Evolutionary conservation across 306 rosid species (phyloP), one percentile per base, ranked within the genome.

Genomic region (Sicyos baderoa): DNA sequence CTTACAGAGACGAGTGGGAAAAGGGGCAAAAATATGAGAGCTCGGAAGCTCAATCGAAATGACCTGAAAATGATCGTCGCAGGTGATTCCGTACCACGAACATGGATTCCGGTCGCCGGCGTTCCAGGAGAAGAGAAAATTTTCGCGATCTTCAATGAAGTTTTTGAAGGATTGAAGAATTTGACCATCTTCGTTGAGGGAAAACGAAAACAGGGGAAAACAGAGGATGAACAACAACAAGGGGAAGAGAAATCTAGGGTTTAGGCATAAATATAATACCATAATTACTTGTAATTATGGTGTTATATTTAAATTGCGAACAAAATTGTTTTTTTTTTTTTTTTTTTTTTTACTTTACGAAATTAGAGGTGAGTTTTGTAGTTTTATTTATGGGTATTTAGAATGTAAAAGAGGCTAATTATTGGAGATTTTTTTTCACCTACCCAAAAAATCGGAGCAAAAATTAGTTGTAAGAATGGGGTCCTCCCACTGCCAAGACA

Each of bases 181-280:
- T 10, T 74, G 76, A 21, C 89, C 95, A 6, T 92, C 95, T 48
- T 83, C 93, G 85, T 78, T 86, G 1, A 92, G 83, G 14, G 77
- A 63, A 2, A 58, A 27, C 17, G 65, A n/a, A 42, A 62, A 1
- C 7, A 71, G 65, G 6, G 76, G 71, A 0, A 37, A 52, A 7
- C 73, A 9, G 44, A 76, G n/a, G 52, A 72, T 15, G 58, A 35
- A 35, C 42, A 64, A 35, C 42, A 64, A 48, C 18, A 74, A 15
- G 47, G 53, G 4, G 8, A 61, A 71, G 37, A 67, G 21, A 9
- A 42, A 9, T 35, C 42, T 35, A 4, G 42, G 42, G 42, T 6
- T 35, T 35, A 4, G 42, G 42, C 42, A 4, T 35, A 35, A 35
- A 35, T 5, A 35, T 6, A 35, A 35, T 35, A 35, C 42, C 42